phyloP scores from a whole-genome alignment of 2,329 filamentous ascomycete genomes.

The Annulohypoxylon truncatum region DNA sequence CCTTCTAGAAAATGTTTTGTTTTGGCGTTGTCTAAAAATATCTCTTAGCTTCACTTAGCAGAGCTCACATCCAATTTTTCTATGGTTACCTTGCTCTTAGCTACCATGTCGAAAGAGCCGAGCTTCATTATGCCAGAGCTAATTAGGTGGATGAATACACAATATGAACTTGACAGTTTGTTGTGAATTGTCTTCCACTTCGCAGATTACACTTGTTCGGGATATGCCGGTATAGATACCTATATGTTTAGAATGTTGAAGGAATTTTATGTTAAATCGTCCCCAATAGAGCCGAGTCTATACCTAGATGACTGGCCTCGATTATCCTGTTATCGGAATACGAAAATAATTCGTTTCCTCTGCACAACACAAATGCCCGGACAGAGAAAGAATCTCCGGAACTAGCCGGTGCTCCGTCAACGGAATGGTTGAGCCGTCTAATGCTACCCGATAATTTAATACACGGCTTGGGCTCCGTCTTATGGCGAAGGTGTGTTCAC shows the following conservation, averaged over 20 bases:
- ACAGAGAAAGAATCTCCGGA: neutral
- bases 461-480: neutral
- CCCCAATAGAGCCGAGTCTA: neutral
- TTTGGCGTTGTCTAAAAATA: neutral
- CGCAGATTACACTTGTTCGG: neutral
- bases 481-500: constrained; percentile 12
- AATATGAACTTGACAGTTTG: neutral
- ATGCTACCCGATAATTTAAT: neutral
- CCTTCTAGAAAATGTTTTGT: neutral
- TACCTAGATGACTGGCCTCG: neutral
- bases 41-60: constrained; percentile 1
- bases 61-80: neutral
- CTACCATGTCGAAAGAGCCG: neutral
- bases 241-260: neutral
- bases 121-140: constrained; percentile 1
- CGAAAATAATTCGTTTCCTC: neutral
- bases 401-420: neutral
- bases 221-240: neutral
- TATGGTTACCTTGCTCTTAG: neutral
- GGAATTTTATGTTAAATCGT: neutral
- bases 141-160: neutral
- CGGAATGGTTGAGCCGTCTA: neutral
- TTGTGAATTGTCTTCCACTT: neutral
- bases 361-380: neutral
- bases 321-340: neutral